These are phyloP conservation scores for Forsythia viridissima DNA, from an alignment of 257 asterid genomes.

Conservation along the genomic window DNA sequence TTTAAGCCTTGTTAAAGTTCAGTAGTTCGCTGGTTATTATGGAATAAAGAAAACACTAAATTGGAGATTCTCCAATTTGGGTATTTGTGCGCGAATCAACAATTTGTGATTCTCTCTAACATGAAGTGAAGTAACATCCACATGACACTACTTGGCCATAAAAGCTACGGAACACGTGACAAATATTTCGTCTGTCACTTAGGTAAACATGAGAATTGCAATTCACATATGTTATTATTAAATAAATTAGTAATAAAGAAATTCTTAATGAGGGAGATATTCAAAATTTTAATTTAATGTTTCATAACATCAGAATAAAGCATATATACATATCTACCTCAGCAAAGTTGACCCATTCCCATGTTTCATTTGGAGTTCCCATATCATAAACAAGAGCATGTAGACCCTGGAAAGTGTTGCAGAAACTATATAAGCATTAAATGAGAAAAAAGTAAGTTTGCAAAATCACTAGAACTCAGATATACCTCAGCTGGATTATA, in stretches of 20 bases:
- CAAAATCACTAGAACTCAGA: slow-evolving; percentile 17
- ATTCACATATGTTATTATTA: slow-evolving; percentile 1
- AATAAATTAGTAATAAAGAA: slow-evolving; percentile 7
- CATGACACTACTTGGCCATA: neutral
- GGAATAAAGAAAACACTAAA: too few relatives aligned
- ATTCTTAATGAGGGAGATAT: neutral
- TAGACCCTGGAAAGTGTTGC: slow-evolving; percentile 48
- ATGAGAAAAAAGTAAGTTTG: slow-evolving; percentile 13
- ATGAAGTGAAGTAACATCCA: neutral
- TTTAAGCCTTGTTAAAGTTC: too few relatives aligned
- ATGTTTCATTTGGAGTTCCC: slow-evolving; percentile 54
- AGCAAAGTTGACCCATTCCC: slow-evolving; percentile 73
- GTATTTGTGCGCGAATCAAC: too few relatives aligned
- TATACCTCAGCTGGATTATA: slow-evolving; percentile 66
- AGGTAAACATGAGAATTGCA: slow-evolving; percentile 11
- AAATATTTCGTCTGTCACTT: slow-evolving; percentile 17
- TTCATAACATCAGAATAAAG: slow-evolving; percentile 17
- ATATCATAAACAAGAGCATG: slow-evolving; percentile 77
- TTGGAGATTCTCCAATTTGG: too few relatives aligned
- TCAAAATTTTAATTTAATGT: neutral
- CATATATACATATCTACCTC: slow-evolving; percentile 42
- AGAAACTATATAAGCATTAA: slow-evolving; percentile 24
- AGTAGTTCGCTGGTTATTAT: too few relatives aligned
- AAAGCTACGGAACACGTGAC: neutral
- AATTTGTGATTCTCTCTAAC: neutral